Base-by-base conservation (phyloP, 2,329 filamentous ascomycete genomes). In the Diaporthe amygdali region DNA sequence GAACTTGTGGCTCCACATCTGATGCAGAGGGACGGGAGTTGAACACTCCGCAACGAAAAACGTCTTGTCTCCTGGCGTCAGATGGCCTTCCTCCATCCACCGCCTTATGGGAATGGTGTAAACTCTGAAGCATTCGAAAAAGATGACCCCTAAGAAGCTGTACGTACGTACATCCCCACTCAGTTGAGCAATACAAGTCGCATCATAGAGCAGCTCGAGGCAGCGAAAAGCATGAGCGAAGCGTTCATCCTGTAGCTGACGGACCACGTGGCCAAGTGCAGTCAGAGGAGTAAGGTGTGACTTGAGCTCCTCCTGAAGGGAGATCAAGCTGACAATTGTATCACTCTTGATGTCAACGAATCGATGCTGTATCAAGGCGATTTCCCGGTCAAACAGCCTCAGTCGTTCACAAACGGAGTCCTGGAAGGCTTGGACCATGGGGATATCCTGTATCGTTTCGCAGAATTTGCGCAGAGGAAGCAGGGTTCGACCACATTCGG, bases 81-180 rank as follows among this genome's bases (percentile, higher is more conserved):
- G 82, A 68, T 91, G 89, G 0, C 96, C 96, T 46, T 90, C 87
- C 76, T 94, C 91, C 91, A 97, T 96, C 96, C 96, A 98, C 20
- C 87, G 83, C 44, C 91, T 88, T 54, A 98, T 92, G 0, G 95
- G 94, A 47, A 90, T 90, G 46, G 97, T 86, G 79, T 97, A 98
- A 1, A 94, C 90, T 70, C 91, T 89, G 71, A 98, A 92, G 77
- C 94, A 97, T 55, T 92, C 88, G 69, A 96, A 91, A 78, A 98
- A 96, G 4, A 96, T 85, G 0, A 84, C 83, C 2, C 90, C 90
- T 6, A 96, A 84, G 47, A 89, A 90, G 47, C 84, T 80, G 77
- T 94, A 96, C 1, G 88, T 84, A 0, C 79, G 79, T 2, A 86
- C 83, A 69, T 94, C 89, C 1, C 92, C 92, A 20, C 89, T 87